Conservation (phyloP, 2,329 filamentous ascomycete genomes). For the Bisporella sp. region DNA sequence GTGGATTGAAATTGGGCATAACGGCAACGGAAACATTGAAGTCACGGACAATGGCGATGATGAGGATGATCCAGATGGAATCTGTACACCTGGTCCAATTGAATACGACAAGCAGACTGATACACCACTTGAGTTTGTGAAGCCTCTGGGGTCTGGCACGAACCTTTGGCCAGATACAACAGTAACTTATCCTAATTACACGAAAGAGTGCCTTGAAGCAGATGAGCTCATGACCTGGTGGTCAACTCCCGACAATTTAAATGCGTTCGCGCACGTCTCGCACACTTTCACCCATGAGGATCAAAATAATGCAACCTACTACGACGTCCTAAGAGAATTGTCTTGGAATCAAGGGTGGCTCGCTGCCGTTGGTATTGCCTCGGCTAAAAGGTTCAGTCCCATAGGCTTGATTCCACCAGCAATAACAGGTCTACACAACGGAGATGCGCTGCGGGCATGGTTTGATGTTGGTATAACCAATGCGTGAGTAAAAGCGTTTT, state of each 20-base stretch:
- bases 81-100: conserved; percentile 28
- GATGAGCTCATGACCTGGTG: conserved; percentile 50
- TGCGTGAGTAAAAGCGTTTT: conserved; percentile 26
- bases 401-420: conserved; percentile 54
- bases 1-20: conserved; percentile 47
- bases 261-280: conserved; percentile 51
- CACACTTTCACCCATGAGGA: conserved; percentile 56
- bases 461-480: conserved; percentile 50
- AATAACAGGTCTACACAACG: conserved; percentile 58
- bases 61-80: not conserved
- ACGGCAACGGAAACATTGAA: conserved; percentile 46
- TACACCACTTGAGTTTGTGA: conserved; percentile 38
- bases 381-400: conserved; percentile 39
- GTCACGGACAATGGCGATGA: conserved; percentile 30
- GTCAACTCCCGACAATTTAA: conserved; percentile 38
- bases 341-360: conserved; percentile 54
- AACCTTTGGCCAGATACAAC: conserved; percentile 38
- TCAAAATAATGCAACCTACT: conserved; percentile 53
- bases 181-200: conserved; percentile 18
- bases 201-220: conserved; percentile 35
- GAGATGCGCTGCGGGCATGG: conserved; percentile 54
- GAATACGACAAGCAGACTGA: conserved; percentile 38
- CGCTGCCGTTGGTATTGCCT: conserved; percentile 41
- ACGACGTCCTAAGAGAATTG: conserved; percentile 49
- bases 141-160: conserved; percentile 42